These are phyloP conservation scores for Fusarium sp. DNA, from an alignment of 2,329 filamentous ascomycete genomes.

Conservation along the genomic window DNA sequence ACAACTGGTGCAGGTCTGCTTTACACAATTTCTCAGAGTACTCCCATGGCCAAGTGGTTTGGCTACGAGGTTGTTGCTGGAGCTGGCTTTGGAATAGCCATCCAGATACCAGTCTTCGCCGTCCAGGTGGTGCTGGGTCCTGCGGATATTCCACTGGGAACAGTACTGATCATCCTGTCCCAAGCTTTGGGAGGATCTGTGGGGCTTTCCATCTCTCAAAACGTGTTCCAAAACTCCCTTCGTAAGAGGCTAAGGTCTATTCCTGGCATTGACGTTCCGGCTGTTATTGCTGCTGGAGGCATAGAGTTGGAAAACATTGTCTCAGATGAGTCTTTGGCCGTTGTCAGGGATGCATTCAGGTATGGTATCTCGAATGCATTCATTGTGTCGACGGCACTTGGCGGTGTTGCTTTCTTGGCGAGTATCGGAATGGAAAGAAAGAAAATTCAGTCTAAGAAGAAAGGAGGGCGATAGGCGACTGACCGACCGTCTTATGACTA, in stretches of 20 bases:
- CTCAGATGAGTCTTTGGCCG: constrained; percentile 8
- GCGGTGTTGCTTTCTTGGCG: constrained; percentile 35
- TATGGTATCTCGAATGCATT: constrained; percentile 36
- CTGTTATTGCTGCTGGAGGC: constrained; percentile 35
- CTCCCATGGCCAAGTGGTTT: constrained; percentile 57
- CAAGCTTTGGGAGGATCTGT: constrained; percentile 61
- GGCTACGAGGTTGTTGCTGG: constrained; percentile 62
- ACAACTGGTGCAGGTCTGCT: constrained; percentile 34
- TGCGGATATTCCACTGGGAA: constrained; percentile 61
- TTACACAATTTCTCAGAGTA: constrained; percentile 49
- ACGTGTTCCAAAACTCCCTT: constrained; percentile 39
- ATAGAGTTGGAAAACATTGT: constrained; percentile 32
- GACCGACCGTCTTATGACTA: too few relatives aligned
- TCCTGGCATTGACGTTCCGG: constrained; percentile 10
- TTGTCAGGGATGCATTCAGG: constrained; percentile 36
- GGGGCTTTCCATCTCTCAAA: constrained; percentile 40
- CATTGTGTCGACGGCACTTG: constrained; percentile 40
- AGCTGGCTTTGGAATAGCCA: constrained; percentile 58
- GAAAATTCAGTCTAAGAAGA: constrained; percentile 31
- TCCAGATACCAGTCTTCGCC: constrained; percentile 61
- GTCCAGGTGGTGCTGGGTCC: constrained; percentile 59
- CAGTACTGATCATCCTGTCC: constrained; percentile 60
- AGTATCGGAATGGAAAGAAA: constrained; percentile 40
- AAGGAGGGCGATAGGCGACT: not conserved
- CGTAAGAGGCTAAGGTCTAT: constrained; percentile 20